Evolutionary conservation across 2,329 filamentous ascomycete genomes (phyloP), one percentile per base, ranked within the genome.

Genomic region (Exophiala phaeomuriformis): DNA sequence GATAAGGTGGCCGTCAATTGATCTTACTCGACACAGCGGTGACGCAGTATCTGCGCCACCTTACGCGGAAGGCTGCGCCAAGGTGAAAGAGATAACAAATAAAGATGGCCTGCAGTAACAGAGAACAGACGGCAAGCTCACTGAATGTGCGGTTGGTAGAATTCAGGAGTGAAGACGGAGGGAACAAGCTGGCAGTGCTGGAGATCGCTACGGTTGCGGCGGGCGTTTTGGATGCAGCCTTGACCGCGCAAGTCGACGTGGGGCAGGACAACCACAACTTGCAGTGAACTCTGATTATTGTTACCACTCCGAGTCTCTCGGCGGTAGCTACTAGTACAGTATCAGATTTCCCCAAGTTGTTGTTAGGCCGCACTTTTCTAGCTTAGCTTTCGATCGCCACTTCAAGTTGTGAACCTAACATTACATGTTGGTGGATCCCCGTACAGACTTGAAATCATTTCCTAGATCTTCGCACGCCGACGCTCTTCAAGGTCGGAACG

Each of bases 21-120:
- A 52, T 59, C 57, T 59, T 56, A 59, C 57, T 53, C 51, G 43
- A 51, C 37, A 40, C 40, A 41, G 47, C 56, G 56, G 56, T 58
- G 56, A 58, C 56, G 56, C 56, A 58, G 56, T 47, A 49, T 44
- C 52, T 53, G 56, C 56, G 56, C 56, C 56, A 58, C 55, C 49
- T 55, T 45, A 30, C 35, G 46, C 48, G 44, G 45, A 33, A 45
- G 49, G 19, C 47, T 47, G 42, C 51, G 50, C 56, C 56, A 58
- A 56, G 44, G 46, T 56, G 52, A 58, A 53, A 32, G 52, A 43
- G 50, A 51, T 55, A 54, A 35, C 12, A 5, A 27, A 9, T 27
- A 41, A 28, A 3, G 4, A 41, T 27, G 40, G 19, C 39, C 45
- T 31, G 5, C n/a, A 29, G 35, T 9, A 29, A 44, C 27, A 33